Base-by-base conservation (phyloP, 306 rosid genomes). In the Trichosanthes cucumerina region DNA sequence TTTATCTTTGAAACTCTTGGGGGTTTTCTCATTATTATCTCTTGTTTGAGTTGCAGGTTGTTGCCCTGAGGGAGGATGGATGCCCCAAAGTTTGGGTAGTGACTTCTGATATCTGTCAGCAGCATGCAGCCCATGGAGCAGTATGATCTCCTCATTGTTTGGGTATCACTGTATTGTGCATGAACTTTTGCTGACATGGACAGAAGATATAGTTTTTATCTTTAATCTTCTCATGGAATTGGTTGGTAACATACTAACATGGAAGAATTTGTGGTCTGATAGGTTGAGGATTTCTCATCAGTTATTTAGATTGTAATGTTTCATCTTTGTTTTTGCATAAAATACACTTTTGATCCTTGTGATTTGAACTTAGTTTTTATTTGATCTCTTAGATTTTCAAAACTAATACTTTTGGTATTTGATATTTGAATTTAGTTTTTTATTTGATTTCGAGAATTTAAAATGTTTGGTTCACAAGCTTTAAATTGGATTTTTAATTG, bases 81-180 rank as follows among this genome's bases (percentile, higher is more conserved):
- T 94, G 98, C 79, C 97, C 98, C 79, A 86, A 87, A 85, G 97
- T 94, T 31, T 92, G 98, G 98, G 98, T 94, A 81, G 98, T 86
- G 75, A 90, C 95, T 74, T 92, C 97, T 86, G 98, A 94, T 87
- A 85, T 74, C 60, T 62, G 83, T 83, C 97, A 94, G 34, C 98
- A 89, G 85, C 91, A 90, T 8, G 96, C 96, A 76, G 97, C 93
- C 73, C 83, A 90, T 84, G 94, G 93, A 84, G 95, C 90, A 33
- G 98, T 94, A 92, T 59, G 95, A 79, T 87, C 81, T 86, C 82
- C 77, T 79, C 58, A 43, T 83, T 54, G 50, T 81, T 82, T 78
- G 53, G 39, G 78, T 47, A 36, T 77, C 54, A 65, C 60, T 52
- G 62, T 75, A 33, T 75, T 15, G 31, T 47, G 78, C 78, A 23